Evolutionary conservation across 768 basidiomycete genomes (phyloP).

Genomic region (Megacollybia marginata): DNA sequence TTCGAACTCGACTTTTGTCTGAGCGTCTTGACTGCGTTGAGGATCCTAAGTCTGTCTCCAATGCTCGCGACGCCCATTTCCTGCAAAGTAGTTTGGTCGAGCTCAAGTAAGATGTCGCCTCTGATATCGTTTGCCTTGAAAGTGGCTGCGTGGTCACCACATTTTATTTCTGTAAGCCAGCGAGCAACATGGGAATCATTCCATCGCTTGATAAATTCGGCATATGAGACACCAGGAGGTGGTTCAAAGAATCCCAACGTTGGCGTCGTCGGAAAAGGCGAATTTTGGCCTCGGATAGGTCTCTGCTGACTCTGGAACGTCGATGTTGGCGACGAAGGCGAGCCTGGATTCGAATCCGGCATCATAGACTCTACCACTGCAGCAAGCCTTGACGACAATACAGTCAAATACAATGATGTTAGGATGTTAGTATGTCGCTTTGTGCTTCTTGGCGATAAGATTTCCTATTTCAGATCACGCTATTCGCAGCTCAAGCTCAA

Average conservation of each 20-base stretch:
- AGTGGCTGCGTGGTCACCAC: conserved; percentile 52
- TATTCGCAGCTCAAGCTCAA: too few relatives aligned
- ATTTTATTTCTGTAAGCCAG: conserved; percentile 79
- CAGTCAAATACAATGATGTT: too few relatives aligned
- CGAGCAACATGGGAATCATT: conserved; percentile 58
- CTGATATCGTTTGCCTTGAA: conserved; percentile 89
- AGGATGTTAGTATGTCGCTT: too few relatives aligned
- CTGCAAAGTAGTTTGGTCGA: conserved; percentile 80
- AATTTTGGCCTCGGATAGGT: conserved; percentile 32
- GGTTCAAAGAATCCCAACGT: conserved; percentile 41
- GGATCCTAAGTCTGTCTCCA: conserved; percentile 84
- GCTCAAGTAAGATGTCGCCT: conserved; percentile 84
- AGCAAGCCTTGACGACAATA: too few relatives aligned
- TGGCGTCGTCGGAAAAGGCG: conserved; percentile 33
- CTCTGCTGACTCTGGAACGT: conserved; percentile 29
- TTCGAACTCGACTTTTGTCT: conserved; percentile 43
- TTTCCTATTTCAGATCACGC: too few relatives aligned
- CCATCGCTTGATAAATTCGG: conserved; percentile 67
- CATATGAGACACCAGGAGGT: conserved; percentile 49
- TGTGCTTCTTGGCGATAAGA: too few relatives aligned
- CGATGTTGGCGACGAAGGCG: conserved; percentile 35
- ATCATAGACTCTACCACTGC: too few relatives aligned
- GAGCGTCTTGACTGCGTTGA: conserved; percentile 77
- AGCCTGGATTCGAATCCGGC: conserved; percentile 32
- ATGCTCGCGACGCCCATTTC: conserved; percentile 89